phyloP scores from a whole-genome alignment of 2,329 filamentous ascomycete species.

The Trichophyton mentagrophytes region DNA sequence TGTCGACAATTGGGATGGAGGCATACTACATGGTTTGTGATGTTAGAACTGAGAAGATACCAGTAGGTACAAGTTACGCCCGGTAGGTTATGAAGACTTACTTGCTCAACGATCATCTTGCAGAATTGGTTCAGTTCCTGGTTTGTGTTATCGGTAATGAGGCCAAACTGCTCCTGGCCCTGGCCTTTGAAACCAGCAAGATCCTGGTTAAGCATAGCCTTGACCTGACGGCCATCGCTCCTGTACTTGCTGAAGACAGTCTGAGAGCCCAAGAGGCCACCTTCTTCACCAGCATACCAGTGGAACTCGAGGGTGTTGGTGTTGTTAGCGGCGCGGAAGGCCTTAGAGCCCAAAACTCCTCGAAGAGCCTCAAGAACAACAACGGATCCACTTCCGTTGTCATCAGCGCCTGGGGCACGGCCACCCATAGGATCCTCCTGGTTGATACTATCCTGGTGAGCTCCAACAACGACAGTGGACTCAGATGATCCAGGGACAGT shows the following conservation, averaged over 20 bases:
- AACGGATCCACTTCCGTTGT: slow-evolving; percentile 84
- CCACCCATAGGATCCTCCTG: slow-evolving; percentile 57
- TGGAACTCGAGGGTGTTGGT: slow-evolving; percentile 90
- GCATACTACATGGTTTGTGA: slow-evolving; percentile 51
- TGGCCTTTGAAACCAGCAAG: slow-evolving; percentile 91
- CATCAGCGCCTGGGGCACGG: slow-evolving; percentile 79
- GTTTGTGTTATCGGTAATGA: slow-evolving; percentile 88
- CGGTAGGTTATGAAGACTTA: slow-evolving; percentile 21
- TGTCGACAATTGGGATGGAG: slow-evolving; percentile 72
- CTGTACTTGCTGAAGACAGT: slow-evolving; percentile 78
- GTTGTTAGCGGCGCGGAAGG: slow-evolving; percentile 47
- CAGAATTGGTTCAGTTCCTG: slow-evolving; percentile 73
- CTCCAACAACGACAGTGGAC: slow-evolving; percentile 76
- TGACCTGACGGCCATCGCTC: slow-evolving; percentile 59
- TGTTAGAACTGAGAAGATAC: not conserved
- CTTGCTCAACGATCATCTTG: slow-evolving; percentile 67
- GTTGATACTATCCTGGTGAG: slow-evolving; percentile 93
- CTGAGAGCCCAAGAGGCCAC: slow-evolving; percentile 73
- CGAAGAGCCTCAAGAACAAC: slow-evolving; percentile 89
- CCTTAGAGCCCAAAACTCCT: slow-evolving; percentile 58
- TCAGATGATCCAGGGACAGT: slow-evolving; percentile 77
- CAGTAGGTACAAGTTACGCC: not conserved
- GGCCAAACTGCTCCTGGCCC: slow-evolving; percentile 74
- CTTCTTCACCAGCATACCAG: slow-evolving; percentile 35
- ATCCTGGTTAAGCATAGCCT: slow-evolving; percentile 96